Evolutionary conservation across 2,329 filamentous ascomycete genomes (phyloP).

Genomic region (Tolypocladium pustulatum): DNA sequence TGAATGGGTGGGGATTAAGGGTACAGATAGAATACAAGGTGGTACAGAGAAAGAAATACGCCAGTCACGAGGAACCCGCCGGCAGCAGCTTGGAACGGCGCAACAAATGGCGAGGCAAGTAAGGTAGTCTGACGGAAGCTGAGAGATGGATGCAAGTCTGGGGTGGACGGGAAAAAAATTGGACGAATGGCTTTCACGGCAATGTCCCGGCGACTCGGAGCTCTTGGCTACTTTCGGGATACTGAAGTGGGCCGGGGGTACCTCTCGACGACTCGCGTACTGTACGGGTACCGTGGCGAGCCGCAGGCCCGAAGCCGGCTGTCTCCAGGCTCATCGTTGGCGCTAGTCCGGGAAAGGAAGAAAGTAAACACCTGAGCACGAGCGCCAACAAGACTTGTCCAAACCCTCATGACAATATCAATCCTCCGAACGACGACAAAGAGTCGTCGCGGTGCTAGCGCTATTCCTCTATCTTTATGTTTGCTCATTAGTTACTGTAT

Average conservation of each 20-base stretch:
- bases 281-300: not conserved
- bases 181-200: slow-evolving; percentile 13
- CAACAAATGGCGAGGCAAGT: slow-evolving; percentile 4
- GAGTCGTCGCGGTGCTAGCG: not conserved
- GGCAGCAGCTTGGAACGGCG: slow-evolving; percentile 12
- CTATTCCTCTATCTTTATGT: not conserved
- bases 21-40: slow-evolving; percentile 8
- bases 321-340: not conserved
- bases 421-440: not conserved
- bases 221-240: slow-evolving; percentile 2
- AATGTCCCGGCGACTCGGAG: slow-evolving; percentile 16
- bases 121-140: slow-evolving; percentile 10
- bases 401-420: not conserved
- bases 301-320: slow-evolving; percentile 1
- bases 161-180: slow-evolving; percentile 19
- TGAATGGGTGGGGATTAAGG: slow-evolving; percentile 2
- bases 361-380: slow-evolving; percentile 18
- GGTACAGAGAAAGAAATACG: slow-evolving; percentile 7
- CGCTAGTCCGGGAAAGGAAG: slow-evolving; percentile 16
- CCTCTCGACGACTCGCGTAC: not conserved
- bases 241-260: not conserved
- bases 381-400: not conserved
- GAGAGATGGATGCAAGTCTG: slow-evolving; percentile 7
- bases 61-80: slow-evolving; percentile 17
- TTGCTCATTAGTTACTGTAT: not conserved